Percentiles rank a stretch among this genome's conserved stretches.
Conservation (phyloP, 495 filamentous ascomycete genomes). For the Aspergillus conjunctus region DNA sequence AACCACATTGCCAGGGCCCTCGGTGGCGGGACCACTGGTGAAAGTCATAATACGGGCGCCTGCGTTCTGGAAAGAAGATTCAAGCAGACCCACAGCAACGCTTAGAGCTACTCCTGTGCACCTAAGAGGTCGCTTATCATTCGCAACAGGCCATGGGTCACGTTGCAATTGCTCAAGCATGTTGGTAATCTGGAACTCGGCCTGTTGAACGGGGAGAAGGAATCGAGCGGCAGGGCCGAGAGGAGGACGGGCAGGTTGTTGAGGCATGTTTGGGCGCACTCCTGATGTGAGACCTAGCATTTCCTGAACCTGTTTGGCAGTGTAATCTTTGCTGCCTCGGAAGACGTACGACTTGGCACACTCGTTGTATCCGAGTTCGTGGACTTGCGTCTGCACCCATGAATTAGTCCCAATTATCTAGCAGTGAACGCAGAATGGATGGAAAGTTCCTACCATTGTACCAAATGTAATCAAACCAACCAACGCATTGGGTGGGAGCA, state of each 20-base stretch:
- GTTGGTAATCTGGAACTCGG: constrained; percentile 97
- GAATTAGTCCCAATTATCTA: constrained; percentile 33
- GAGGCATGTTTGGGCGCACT: constrained; percentile 76
- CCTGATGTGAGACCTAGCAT: constrained; percentile 83
- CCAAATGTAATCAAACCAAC: constrained; percentile 96
- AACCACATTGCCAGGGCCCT: constrained; percentile 96
- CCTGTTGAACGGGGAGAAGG: constrained; percentile 91
- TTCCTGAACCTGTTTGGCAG: constrained; percentile 95
- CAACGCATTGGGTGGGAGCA: constrained; percentile 89
- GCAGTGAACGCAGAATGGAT: neutral
- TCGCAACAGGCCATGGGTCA: constrained; percentile 97
- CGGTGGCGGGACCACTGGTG: constrained; percentile 91
- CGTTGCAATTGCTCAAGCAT: constrained; percentile 95
- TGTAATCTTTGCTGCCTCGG: constrained; percentile 96
- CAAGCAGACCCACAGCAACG: constrained; percentile 89
- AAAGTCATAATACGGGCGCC: constrained; percentile 98
- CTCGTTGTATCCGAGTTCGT: constrained; percentile 97
- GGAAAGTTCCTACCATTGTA: constrained; percentile 74
- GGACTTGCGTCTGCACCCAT: constrained; percentile 77
- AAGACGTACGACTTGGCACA: constrained; percentile 99
- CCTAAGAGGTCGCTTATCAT: constrained; percentile 86
- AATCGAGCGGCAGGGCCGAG: constrained; percentile 87
- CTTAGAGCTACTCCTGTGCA: constrained; percentile 96
- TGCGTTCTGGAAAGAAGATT: constrained; percentile 92
- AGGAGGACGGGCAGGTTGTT: constrained; percentile 76